Evolutionary conservation across 179 eudicot genomes (phyloP).

Genomic region (Spergularia azorica): DNA sequence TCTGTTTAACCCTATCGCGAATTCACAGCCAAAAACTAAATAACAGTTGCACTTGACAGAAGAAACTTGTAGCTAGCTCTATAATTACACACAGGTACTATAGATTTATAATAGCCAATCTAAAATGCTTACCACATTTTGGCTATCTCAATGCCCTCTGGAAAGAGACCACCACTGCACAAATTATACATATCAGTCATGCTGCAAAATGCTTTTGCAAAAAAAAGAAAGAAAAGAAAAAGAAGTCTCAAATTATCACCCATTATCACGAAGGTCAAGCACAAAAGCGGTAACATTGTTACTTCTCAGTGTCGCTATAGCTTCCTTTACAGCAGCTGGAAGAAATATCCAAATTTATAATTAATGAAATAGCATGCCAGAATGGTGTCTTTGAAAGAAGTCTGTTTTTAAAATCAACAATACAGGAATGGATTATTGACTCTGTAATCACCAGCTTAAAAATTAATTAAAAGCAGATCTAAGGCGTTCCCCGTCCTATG

Average conservation of each 20-base stretch:
- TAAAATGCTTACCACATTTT: conserved; percentile 77
- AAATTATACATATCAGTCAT: conserved; percentile 31
- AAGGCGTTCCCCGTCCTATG: neutral
- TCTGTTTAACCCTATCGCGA: too few relatives aligned
- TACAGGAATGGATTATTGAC: neutral
- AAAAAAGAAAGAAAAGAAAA: conserved; percentile 13
- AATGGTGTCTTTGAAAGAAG: neutral
- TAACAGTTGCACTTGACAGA: neutral
- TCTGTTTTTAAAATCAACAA: neutral
- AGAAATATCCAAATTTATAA: conserved; percentile 12
- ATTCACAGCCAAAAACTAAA: too few relatives aligned
- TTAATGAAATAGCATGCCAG: neutral
- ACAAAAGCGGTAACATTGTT: conserved; percentile 81
- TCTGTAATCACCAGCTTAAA: neutral
- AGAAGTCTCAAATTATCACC: conserved; percentile 46
- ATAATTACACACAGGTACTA: neutral
- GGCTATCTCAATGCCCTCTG: conserved; percentile 95
- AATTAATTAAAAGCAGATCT: neutral
- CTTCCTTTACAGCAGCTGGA: conserved; percentile 87
- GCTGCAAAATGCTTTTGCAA: conserved; percentile 7
- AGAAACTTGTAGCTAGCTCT: conserved; percentile 2
- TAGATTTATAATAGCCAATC: neutral
- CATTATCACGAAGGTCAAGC: conserved; percentile 94
- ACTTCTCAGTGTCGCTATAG: conserved; percentile 75
- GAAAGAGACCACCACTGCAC: conserved; percentile 98